Base-by-base conservation (phyloP, 352 stramenopile genomes). In the Globisporangium yorkense region DNA sequence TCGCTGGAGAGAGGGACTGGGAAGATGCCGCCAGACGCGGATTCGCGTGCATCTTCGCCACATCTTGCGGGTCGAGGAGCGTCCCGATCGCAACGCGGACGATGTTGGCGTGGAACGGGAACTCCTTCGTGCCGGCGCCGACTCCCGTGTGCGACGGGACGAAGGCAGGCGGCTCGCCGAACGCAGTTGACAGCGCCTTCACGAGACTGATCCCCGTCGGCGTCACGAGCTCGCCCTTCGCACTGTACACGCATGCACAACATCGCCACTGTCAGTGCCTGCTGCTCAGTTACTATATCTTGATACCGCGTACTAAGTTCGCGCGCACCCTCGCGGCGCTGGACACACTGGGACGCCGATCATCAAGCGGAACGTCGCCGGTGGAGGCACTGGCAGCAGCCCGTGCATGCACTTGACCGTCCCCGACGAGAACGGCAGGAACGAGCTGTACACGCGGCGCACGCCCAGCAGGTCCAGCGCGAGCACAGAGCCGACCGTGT, bases 131-230 rank as follows among this genome's bases (percentile, higher is more conserved):
- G 24, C 89, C 89, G 33, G 89, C 89, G 18, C 89, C 89, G 24
- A 88, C 75, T 21, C 83, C 83, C 18, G 80, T 90, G 62, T 88
- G 73, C 46, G 74, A 89, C 16, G 82, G 79, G 49, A 88, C 69
- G 62, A 94, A 92, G 10, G 81, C 57, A 5, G 84, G 84, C 46
- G 84, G 84, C 65, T 92, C 79, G 3, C 82, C 77, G 62, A 89
- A 94, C 12, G 75, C 75, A 2, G 63, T 77, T 9, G 73, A 63
- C 56, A 99, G 70, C 7, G 88, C 88, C 63, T 96, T 92, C 31
- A 99, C 74, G 21, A 99, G 80, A 51, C 94, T 97, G 27, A 97
- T 96, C 5, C 92, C 96, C 18, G 96, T 99, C 0, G 96, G 96
- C 8, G 96, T 99, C 21, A 99, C 96, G 31, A 99, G 81, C 62